Conservation (phyloP, 176 grass and related monocot genomes). For the Rhipidocladum racemiflorum region DNA sequence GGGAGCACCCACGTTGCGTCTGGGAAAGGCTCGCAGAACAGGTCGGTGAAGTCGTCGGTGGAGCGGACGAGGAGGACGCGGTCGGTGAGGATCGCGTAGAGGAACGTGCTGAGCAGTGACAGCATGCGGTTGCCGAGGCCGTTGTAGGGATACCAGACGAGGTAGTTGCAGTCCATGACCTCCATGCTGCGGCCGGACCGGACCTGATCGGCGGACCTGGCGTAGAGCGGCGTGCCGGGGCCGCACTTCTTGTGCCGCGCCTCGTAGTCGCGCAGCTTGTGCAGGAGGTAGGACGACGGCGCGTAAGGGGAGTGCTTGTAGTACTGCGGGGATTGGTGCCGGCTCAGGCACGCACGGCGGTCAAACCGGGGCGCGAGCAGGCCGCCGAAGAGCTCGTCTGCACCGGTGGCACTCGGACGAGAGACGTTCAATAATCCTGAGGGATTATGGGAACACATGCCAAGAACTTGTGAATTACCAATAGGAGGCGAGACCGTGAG, state of each 20-base stretch:
- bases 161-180: conserved; percentile 55
- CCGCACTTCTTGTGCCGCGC: conserved; percentile 49
- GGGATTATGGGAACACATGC: background rate
- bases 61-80: conserved; percentile 57
- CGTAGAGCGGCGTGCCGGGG: conserved; percentile 48
- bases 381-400: conserved; percentile 38
- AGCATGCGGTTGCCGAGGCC: conserved; percentile 74
- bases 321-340: conserved; percentile 20
- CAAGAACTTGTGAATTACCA: background rate
- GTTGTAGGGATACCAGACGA: conserved; percentile 53
- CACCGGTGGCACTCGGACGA: background rate
- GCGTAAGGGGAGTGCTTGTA: conserved; percentile 27
- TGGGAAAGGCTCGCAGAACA: conserved; percentile 86
- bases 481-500: background rate
- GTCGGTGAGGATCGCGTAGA: conserved; percentile 77
- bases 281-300: conserved; percentile 41
- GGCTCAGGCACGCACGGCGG: conserved; percentile 46
- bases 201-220: conserved; percentile 44
- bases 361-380: conserved; percentile 23
- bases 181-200: conserved; percentile 47
- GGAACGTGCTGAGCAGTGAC: conserved; percentile 60
- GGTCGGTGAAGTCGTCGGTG: conserved; percentile 30
- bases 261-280: conserved; percentile 56
- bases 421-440: conserved; percentile 8
- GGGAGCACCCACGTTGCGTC: conserved; percentile 49